Conservation (phyloP, 2,329 filamentous ascomycete genomes). For the Microdochium bolleyi region DNA sequence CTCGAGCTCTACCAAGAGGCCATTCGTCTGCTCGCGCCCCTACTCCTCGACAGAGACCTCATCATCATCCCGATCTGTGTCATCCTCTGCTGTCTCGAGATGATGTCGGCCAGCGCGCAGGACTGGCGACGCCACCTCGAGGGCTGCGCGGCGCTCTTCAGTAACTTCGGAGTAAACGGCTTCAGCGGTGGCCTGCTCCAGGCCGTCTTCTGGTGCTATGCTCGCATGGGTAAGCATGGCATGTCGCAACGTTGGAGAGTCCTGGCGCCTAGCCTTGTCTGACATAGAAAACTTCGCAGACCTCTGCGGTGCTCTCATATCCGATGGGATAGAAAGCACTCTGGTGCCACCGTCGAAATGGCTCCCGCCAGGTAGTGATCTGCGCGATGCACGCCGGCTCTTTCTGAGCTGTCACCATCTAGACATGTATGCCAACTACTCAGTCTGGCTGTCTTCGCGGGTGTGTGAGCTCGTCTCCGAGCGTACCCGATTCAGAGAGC, state of each 20-base stretch:
- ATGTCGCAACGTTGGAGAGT: background rate
- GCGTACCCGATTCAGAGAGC: slow-evolving; percentile 37
- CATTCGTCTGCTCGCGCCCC: slow-evolving; percentile 31
- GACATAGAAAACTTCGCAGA: slow-evolving; percentile 21
- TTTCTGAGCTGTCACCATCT: slow-evolving; percentile 24
- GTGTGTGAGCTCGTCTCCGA: slow-evolving; percentile 41
- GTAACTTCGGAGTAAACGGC: slow-evolving; percentile 43
- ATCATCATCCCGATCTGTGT: slow-evolving; percentile 27
- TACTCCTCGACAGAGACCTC: slow-evolving; percentile 22
- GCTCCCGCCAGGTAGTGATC: slow-evolving; percentile 30
- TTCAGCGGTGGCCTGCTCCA: slow-evolving; percentile 43
- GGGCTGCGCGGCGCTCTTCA: slow-evolving; percentile 47
- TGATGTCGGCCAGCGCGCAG: slow-evolving; percentile 30
- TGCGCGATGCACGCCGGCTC: slow-evolving; percentile 24
- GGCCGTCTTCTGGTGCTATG: slow-evolving; percentile 52
- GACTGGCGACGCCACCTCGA: slow-evolving; percentile 51
- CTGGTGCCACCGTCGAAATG: slow-evolving; percentile 41
- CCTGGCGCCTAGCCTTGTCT: background rate
- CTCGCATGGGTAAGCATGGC: slow-evolving; percentile 38
- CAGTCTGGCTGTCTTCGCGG: slow-evolving; percentile 47
- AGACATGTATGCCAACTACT: slow-evolving; percentile 52
- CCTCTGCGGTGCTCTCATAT: slow-evolving; percentile 47
- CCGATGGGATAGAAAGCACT: slow-evolving; percentile 40
- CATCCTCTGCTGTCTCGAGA: slow-evolving; percentile 31
- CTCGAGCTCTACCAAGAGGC: slow-evolving; percentile 47